Percentiles rank a stretch among this genome's conserved stretches.
phyloP scores from a whole-genome alignment of 2,329 filamentous ascomycete genomes.

The Alternaria ethzedia region DNA sequence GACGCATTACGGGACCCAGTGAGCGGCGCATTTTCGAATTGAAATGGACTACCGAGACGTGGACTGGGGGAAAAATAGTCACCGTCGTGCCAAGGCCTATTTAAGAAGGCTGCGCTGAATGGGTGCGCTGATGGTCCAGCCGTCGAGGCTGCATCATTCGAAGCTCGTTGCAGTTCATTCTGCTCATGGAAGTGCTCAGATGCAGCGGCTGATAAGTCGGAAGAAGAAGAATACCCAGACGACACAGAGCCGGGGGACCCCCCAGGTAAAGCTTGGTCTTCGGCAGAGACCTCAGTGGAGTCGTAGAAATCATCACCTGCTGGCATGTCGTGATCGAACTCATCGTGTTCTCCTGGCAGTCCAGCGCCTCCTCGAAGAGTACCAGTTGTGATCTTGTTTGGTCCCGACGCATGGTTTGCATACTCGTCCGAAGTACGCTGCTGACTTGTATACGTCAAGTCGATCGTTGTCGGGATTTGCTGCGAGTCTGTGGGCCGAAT shows the following conservation, averaged over 20 bases:
- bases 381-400: neutral
- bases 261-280: neutral
- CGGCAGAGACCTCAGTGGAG: neutral
- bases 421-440: neutral
- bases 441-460: neutral
- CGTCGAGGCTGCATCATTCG: neutral
- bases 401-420: neutral
- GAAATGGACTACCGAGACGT: neutral
- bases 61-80: neutral
- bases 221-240: neutral
- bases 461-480: neutral
- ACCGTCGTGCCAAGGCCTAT: neutral
- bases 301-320: neutral
- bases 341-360: neutral
- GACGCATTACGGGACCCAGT: neutral
- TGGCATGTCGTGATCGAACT: neutral
- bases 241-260: neutral
- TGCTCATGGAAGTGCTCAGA: neutral
- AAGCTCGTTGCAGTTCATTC: neutral
- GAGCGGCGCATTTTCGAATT: neutral
- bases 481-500: neutral
- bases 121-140: neutral
- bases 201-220: neutral
- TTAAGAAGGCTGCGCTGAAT: too few relatives aligned
- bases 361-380: neutral